Conservation (phyloP, 2,329 filamentous ascomycete genomes). For the Neonectria magnoliae region DNA sequence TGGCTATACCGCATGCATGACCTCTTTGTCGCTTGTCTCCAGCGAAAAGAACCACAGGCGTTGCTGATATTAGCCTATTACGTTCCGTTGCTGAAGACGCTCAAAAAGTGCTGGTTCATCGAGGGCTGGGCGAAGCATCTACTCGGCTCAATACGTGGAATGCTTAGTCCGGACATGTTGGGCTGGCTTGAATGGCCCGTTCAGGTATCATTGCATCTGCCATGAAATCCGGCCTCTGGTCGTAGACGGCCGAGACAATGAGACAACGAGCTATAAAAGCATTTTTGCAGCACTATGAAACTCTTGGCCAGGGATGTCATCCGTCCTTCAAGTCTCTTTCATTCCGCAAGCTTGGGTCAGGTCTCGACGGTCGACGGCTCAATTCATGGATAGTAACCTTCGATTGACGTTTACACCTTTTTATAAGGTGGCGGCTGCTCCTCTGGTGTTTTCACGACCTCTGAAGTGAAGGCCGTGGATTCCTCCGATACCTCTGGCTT, state of each 20-base stretch:
- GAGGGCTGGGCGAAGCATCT: slow-evolving; percentile 33
- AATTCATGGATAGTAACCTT: neutral
- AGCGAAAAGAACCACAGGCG: slow-evolving; percentile 41
- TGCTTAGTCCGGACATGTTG: slow-evolving; percentile 30
- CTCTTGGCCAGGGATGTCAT: neutral
- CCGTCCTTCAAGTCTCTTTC: neutral
- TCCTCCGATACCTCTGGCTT: neutral
- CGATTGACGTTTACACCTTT: neutral
- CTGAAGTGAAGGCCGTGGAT: neutral
- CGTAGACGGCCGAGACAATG: slow-evolving; percentile 8
- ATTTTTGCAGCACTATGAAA: slow-evolving; percentile 4
- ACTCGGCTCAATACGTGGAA: slow-evolving; percentile 34
- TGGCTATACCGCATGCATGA: slow-evolving; percentile 45
- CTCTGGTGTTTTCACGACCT: neutral
- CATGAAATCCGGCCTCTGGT: neutral
- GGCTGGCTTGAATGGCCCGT: slow-evolving; percentile 41
- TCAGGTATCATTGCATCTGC: slow-evolving; percentile 27
- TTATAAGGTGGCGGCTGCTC: slow-evolving; percentile 18
- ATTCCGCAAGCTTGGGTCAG: neutral
- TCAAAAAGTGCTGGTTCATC: slow-evolving; percentile 27
- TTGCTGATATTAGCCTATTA: slow-evolving; percentile 42
- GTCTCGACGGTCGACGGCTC: slow-evolving; percentile 1
- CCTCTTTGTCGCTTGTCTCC: slow-evolving; percentile 40
- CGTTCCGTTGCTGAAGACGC: slow-evolving; percentile 24
- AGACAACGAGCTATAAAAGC: slow-evolving; percentile 1